A percentile compares a stretch with the other conserved stretches of the same genome.
Conservation (phyloP, 495 filamentous ascomycete genomes). For the Pyrenula massariospora region DNA sequence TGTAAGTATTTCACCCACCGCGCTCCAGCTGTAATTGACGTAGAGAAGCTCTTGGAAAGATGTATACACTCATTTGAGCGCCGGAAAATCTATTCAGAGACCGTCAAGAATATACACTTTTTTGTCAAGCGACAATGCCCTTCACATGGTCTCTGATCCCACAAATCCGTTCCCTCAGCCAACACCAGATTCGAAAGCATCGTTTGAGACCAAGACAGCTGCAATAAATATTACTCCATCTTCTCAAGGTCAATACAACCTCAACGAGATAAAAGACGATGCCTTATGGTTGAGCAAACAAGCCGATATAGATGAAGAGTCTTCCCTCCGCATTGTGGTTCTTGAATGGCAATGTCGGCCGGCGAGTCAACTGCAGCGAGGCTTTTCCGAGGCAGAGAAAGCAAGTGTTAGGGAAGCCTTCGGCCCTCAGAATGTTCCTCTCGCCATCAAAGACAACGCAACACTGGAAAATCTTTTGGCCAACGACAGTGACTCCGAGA, state of each 20-base stretch:
- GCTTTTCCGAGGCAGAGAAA: slow-evolving; percentile 56
- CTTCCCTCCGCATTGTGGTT: slow-evolving; percentile 67
- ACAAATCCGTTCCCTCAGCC: slow-evolving; percentile 49
- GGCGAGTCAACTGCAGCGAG: slow-evolving; percentile 47
- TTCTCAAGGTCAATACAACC: slow-evolving; percentile 53
- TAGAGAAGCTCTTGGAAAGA: not conserved
- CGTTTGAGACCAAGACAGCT: slow-evolving; percentile 79
- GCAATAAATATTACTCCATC: slow-evolving; percentile 77
- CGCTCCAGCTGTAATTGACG: not conserved
- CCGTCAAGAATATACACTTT: slow-evolving; percentile 27
- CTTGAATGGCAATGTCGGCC: slow-evolving; percentile 76
- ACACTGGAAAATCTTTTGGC: slow-evolving; percentile 15
- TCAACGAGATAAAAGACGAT: slow-evolving; percentile 77
- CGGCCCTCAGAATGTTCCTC: slow-evolving; percentile 34
- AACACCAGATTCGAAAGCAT: slow-evolving; percentile 47
- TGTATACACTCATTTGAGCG: not conserved
- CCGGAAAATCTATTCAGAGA: not conserved
- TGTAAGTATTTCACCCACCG: not conserved
- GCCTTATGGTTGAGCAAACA: slow-evolving; percentile 72
- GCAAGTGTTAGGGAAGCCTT: slow-evolving; percentile 55
- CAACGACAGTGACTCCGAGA: slow-evolving; percentile 35
- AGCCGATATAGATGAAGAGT: slow-evolving; percentile 66
- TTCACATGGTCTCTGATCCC: slow-evolving; percentile 52
- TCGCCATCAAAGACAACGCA: slow-evolving; percentile 19
- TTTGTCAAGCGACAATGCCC: slow-evolving; percentile 49